These are phyloP conservation scores for Rosa multiflora DNA, from an alignment of 306 rosid species.

Conservation along the genomic window DNA sequence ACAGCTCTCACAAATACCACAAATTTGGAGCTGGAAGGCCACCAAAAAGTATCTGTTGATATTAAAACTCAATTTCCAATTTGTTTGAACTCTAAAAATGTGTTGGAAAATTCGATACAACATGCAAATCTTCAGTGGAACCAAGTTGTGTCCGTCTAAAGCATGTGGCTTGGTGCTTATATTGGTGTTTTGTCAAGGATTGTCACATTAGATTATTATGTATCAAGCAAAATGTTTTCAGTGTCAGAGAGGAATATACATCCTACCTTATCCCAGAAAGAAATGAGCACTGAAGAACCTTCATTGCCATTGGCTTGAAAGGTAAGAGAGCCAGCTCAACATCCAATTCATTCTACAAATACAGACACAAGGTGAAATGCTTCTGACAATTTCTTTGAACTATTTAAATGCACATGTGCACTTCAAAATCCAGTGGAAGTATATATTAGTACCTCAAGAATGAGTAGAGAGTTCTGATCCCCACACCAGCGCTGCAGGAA, in stretches of 20 bases:
- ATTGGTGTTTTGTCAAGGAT: background rate
- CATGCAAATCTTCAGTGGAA: background rate
- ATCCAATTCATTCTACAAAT: slow-evolving; percentile 56
- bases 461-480: slow-evolving; percentile 72
- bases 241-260: slow-evolving; percentile 8
- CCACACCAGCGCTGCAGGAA: slow-evolving; percentile 77
- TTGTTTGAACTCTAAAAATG: background rate
- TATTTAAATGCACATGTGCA: background rate
- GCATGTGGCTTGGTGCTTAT: background rate
- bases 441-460: slow-evolving; percentile 62
- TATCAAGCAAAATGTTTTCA: background rate
- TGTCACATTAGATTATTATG: background rate
- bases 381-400: background rate
- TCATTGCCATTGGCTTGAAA: slow-evolving; percentile 74
- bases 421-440: slow-evolving; percentile 8
- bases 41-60: background rate
- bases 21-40: background rate
- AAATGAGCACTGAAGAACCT: slow-evolving; percentile 77
- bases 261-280: slow-evolving; percentile 74
- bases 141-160: background rate
- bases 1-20: background rate
- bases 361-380: slow-evolving; percentile 22
- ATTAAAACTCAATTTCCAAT: background rate
- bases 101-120: background rate
- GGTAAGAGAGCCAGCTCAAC: slow-evolving; percentile 72